These are phyloP conservation scores for Cucumis sativus DNA, from an alignment of 306 rosid species.

Conservation along the genomic window Cucumber_9930_V3 NC_026660.2:26820501-26821000, in stretches of 20 bases:
- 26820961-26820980: background rate
- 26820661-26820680: constrained; percentile 57
- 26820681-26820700: constrained; percentile 79
- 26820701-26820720: constrained; percentile 97
- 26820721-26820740: constrained; percentile 95
- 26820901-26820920: background rate
- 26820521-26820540: background rate
- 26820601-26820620: background rate
- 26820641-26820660: background rate
- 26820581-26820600: background rate
- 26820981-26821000: background rate
- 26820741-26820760: constrained; percentile 92
- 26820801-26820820: background rate
- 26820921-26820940: background rate
- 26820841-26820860: background rate
- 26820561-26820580: background rate
- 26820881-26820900: background rate
- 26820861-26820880: background rate
- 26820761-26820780: constrained; percentile 78
- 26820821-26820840: background rate
- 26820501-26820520: background rate
- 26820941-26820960: background rate
- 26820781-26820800: background rate
- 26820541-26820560: background rate
- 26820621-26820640: background rate